Base-by-base conservation (phyloP, 805 yeast genomes). In the Grigorovia humatica region DNA sequence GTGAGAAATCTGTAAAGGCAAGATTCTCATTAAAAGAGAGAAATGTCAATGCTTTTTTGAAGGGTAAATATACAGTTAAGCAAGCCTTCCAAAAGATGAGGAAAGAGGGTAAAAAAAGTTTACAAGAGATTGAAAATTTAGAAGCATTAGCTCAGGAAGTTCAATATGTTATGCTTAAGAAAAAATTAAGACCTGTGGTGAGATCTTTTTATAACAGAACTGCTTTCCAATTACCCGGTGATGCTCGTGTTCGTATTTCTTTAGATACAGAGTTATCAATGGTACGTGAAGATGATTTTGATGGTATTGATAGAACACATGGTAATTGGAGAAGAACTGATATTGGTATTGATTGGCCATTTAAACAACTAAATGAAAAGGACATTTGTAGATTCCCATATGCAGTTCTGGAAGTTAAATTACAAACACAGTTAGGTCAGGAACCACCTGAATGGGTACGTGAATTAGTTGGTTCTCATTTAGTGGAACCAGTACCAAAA, bases 401-500 rank as follows among this genome's bases (percentile, higher is more conserved):
- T 68, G 99, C 99, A 1, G 96, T 93, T 44, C 75, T 93, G 60
- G 99, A 93, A 73, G 99, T 93, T 54, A 93, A 93, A 71, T 77
- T 93, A 57, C 99, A 93, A 71, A 93, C 99, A 3, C 98, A 93
- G 74, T 64, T 93, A 71, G 99, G 99, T 51, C 99, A 93, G 71
- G 99, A 93, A 69, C 99, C 99, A 30, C 99, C 99, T 9, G 83
- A 79, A 55, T 93, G 99, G 99, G 95, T 93, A 48, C 79, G 93
- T 59, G 96, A 91, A 58, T 77, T 93, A 67, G 90, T 91, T 40
- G 74, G 90, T 0, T 84, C 95, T 30, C 99, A 93, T 69, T 75
- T 93, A 49, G 99, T 93, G 44, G 99, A 93, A 70, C 97, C 97
- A 1, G 96, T 93, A 44, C 99, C 99, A 30, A 93, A 93, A 70